These are phyloP conservation scores for Yarrowia hollandica DNA, from an alignment of 805 yeast species.

Conservation along the genomic window DNA sequence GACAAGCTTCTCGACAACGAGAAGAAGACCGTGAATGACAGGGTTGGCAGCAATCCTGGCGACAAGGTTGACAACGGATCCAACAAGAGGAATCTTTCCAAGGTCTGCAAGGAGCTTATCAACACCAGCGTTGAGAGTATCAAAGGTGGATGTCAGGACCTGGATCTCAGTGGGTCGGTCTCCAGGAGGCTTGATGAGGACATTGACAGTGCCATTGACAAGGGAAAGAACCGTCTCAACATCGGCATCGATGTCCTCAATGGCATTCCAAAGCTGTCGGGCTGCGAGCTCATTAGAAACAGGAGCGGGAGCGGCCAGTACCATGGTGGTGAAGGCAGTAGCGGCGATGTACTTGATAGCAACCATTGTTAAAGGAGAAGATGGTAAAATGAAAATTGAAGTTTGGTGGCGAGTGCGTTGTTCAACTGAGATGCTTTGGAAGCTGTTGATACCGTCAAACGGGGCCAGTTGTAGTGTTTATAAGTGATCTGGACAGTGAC, in stretches of 20 bases:
- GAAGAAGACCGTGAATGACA: constrained; percentile 22
- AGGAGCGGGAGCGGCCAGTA: constrained; percentile 29
- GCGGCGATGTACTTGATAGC: no score
- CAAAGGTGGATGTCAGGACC: constrained; percentile 6
- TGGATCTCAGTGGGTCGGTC: constrained; percentile 11
- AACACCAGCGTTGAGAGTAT: constrained; percentile 16
- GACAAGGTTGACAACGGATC: neutral
- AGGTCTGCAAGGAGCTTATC: constrained; percentile 24
- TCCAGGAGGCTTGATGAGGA: constrained; percentile 28
- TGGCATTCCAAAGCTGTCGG: constrained; percentile 12
- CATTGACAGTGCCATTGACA: constrained; percentile 10
- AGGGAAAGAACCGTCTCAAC: constrained; percentile 11
- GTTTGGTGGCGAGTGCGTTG: neutral
- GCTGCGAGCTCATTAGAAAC: neutral
- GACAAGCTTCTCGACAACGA: constrained; percentile 17
- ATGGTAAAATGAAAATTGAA: no score
- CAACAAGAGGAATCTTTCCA: constrained; percentile 10
- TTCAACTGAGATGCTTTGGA: neutral
- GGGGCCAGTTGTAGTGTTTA: no score
- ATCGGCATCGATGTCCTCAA: constrained; percentile 9
- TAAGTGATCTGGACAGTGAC: no score
- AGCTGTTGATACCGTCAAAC: neutral
- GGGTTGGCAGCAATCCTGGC: constrained; percentile 25
- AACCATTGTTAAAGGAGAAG: neutral
- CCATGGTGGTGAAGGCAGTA: no score